A percentile compares a stretch with the other conserved stretches of the same genome.
phyloP scores from a whole-genome alignment of 352 stramenopile genomes.

The Phytophthora nicotianae region DNA sequence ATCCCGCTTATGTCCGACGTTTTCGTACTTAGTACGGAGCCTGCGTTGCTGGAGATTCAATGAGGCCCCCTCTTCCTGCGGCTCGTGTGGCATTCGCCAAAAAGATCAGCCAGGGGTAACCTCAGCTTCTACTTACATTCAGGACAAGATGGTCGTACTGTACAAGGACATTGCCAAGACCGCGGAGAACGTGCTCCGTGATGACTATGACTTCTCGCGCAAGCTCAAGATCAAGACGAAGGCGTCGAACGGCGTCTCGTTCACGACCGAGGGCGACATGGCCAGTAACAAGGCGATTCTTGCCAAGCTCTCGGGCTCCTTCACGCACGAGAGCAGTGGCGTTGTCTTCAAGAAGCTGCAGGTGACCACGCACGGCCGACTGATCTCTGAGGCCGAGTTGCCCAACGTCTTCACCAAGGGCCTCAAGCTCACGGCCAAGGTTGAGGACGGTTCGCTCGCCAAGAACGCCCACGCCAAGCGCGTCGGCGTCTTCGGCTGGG shows the following conservation, averaged over 20 bases:
- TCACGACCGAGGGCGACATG: constrained; percentile 89
- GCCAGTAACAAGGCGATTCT: constrained; percentile 88
- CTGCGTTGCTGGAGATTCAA: constrained; percentile 25
- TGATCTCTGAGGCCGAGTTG: constrained; percentile 80
- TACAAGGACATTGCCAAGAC: constrained; percentile 91
- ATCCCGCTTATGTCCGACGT: constrained; percentile 8
- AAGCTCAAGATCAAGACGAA: constrained; percentile 93
- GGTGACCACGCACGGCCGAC: constrained; percentile 79
- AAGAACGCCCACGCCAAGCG: constrained; percentile 83
- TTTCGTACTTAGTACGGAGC: constrained; percentile 41
- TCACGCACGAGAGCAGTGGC: constrained; percentile 63
- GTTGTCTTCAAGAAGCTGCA: constrained; percentile 90
- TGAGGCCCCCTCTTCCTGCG: constrained; percentile 13
- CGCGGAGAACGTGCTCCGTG: constrained; percentile 81
- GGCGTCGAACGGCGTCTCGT: constrained; percentile 81
- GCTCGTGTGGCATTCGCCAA: constrained; percentile 59
- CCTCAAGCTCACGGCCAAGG: constrained; percentile 85
- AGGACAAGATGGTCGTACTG: constrained; percentile 59
- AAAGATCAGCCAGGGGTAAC: constrained; percentile 45
- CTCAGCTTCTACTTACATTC: constrained; percentile 7
- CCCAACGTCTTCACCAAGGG: constrained; percentile 81
- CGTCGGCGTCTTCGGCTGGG: constrained; percentile 73
- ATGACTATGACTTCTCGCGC: constrained; percentile 91
- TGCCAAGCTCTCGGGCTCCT: constrained; percentile 78
- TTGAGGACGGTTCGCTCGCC: constrained; percentile 79